Evolutionary conservation across 1,139 yeast genomes (phyloP).

Genomic region (Tardiomyces depauwii): DNA sequence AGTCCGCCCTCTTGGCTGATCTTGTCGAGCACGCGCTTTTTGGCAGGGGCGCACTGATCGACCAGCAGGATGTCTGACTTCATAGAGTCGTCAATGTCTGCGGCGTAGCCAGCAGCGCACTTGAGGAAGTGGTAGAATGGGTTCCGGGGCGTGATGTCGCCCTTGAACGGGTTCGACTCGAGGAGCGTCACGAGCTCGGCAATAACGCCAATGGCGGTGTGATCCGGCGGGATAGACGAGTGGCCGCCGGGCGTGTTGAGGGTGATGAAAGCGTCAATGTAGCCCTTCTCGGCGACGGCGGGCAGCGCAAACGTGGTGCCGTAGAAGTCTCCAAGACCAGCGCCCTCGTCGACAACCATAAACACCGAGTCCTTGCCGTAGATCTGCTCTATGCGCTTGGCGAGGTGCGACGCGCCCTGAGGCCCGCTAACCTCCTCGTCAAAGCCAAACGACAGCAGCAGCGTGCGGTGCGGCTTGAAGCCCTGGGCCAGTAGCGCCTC

Average conservation of each 20-base stretch:
- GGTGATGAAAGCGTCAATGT: slow-evolving; percentile 37
- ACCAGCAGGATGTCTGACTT: slow-evolving; percentile 9
- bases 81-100: slow-evolving; percentile 6
- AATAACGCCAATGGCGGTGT: slow-evolving; percentile 64
- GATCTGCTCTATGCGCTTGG: slow-evolving; percentile 32
- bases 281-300: slow-evolving; percentile 59
- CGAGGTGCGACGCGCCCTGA: slow-evolving; percentile 42
- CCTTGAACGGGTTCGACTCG: slow-evolving; percentile 39
- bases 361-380: slow-evolving; percentile 48
- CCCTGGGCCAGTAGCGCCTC: slow-evolving; percentile 37
- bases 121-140: slow-evolving; percentile 39
- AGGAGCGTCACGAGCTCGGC: slow-evolving; percentile 39
- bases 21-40: slow-evolving; percentile 10
- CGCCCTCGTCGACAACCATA: slow-evolving; percentile 49
- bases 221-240: slow-evolving; percentile 61
- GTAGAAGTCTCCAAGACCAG: slow-evolving; percentile 28
- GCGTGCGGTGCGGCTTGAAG: slow-evolving; percentile 43
- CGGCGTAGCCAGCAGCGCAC: slow-evolving; percentile 14
- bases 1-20: slow-evolving; percentile 6
- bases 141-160: slow-evolving; percentile 35
- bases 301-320: slow-evolving; percentile 45
- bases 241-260: slow-evolving; percentile 60
- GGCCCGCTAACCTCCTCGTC: slow-evolving; percentile 62
- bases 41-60: slow-evolving; percentile 11
- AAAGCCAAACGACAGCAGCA: slow-evolving; percentile 53